phyloP scores from a whole-genome alignment of 2,329 filamentous ascomycete genomes.

The Arthrinium puccinioides region DNA sequence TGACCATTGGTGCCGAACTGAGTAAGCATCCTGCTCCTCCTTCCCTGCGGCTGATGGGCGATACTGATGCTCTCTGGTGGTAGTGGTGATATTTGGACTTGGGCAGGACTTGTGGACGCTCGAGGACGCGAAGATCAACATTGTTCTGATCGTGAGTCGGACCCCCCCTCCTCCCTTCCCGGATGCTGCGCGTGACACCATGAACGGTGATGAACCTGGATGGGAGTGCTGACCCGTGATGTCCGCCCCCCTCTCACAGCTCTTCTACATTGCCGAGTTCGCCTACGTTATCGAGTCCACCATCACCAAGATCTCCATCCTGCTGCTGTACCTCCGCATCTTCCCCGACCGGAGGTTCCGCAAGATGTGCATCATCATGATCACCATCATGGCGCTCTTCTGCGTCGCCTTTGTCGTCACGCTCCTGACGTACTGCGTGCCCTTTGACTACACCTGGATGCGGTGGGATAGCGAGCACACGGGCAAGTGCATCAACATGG shows the following conservation, averaged over 20 bases:
- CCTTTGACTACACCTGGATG: conserved; percentile 12
- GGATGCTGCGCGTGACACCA: too few relatives aligned
- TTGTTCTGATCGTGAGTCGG: conserved; percentile 11
- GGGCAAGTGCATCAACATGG: conserved; percentile 8
- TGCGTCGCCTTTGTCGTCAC: conserved; percentile 12
- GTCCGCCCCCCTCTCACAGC: conserved; percentile 1
- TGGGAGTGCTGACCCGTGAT: too few relatives aligned
- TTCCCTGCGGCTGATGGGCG: conserved; percentile 2
- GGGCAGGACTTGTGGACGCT: conserved; percentile 13
- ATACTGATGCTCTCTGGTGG: too few relatives aligned
- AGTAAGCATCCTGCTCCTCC: too few relatives aligned
- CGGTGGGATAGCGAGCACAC: conserved; percentile 10
- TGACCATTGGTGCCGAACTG: conserved; percentile 12
- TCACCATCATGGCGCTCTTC: conserved; percentile 9
- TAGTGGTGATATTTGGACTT: conserved; percentile 14
- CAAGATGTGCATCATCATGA: conserved; percentile 6
- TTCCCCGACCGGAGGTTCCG: conserved; percentile 7
- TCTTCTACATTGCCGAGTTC: conserved; percentile 8
- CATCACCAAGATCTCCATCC: conserved; percentile 7
- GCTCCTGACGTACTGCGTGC: conserved; percentile 11
- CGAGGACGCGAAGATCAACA: conserved; percentile 9
- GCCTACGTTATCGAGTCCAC: conserved; percentile 8
- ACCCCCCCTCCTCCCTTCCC: too few relatives aligned
- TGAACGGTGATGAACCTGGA: too few relatives aligned
- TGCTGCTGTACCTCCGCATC: conserved; percentile 7